Evolutionary conservation across 805 yeast genomes (phyloP).

Genomic region (Cyberlindnera meyerae): DNA sequence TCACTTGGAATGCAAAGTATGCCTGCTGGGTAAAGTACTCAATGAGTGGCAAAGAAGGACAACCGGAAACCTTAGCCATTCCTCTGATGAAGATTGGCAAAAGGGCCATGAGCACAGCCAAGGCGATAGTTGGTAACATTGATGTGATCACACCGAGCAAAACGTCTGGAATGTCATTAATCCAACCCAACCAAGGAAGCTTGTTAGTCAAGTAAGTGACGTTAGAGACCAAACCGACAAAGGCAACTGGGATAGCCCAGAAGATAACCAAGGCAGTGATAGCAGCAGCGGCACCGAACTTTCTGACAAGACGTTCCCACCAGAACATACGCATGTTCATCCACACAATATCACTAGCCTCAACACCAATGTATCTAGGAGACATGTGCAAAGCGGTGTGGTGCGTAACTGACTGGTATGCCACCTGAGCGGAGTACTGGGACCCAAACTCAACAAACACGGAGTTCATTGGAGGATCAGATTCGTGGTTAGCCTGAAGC

Average conservation of each 20-base stretch:
- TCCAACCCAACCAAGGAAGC: constrained; percentile 49
- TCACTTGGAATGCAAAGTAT: constrained; percentile 63
- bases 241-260: constrained; percentile 78
- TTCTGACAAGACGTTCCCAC: constrained; percentile 68
- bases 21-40: constrained; percentile 64
- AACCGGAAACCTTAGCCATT: constrained; percentile 59
- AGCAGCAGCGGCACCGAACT: constrained; percentile 45
- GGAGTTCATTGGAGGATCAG: constrained; percentile 64
- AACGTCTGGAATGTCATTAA: constrained; percentile 47
- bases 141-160: constrained; percentile 65
- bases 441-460: constrained; percentile 74
- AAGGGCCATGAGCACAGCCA: constrained; percentile 60
- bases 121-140: constrained; percentile 59
- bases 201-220: constrained; percentile 56
- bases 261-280: constrained; percentile 51
- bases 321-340: constrained; percentile 69
- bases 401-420: constrained; percentile 56
- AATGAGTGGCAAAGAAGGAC: constrained; percentile 49
- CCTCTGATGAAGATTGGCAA: constrained; percentile 61
- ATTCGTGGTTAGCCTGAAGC: constrained; percentile 46
- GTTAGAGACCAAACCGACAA: constrained; percentile 72
- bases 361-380: constrained; percentile 59
- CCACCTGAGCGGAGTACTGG: constrained; percentile 72
- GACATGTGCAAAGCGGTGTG: constrained; percentile 61
- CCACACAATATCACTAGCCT: constrained; percentile 64